Evolutionary conservation across 2,329 filamentous ascomycete species (phyloP).

Genomic region (Aspergillus sp.): DNA sequence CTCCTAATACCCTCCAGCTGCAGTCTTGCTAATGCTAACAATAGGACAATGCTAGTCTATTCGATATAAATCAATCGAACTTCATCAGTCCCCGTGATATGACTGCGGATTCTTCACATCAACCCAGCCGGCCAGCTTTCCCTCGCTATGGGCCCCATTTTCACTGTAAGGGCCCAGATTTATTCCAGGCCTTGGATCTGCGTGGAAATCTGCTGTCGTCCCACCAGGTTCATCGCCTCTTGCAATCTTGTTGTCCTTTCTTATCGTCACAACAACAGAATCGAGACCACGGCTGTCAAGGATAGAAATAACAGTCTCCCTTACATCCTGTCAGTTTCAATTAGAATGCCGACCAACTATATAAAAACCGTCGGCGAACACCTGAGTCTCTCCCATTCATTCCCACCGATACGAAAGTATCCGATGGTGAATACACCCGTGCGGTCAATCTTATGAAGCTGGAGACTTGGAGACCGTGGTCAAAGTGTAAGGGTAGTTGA

Average conservation of each 20-base stretch:
- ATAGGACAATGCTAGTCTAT: too few relatives aligned
- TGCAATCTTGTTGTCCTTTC: not conserved
- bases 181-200: not conserved
- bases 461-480: too few relatives aligned
- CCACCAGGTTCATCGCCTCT: not conserved
- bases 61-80: not conserved
- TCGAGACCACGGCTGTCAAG: not conserved
- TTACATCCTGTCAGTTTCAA: not conserved
- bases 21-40: too few relatives aligned
- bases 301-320: not conserved
- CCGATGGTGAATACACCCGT: not conserved
- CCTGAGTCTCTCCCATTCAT: not conserved
- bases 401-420: not conserved
- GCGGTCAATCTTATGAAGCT: not conserved
- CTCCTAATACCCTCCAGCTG: too few relatives aligned
- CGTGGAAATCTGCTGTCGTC: not conserved
- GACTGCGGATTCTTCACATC: not conserved
- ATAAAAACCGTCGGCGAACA: not conserved
- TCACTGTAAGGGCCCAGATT: not conserved
- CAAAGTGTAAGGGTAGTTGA: too few relatives aligned
- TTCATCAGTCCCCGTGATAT: not conserved
- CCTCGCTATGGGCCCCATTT: not conserved
- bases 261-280: not conserved
- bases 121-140: not conserved
- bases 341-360: not conserved